These are phyloP conservation scores for Nakazawaea populi DNA, from an alignment of 805 yeast genomes.

Conservation along the genomic window DNA sequence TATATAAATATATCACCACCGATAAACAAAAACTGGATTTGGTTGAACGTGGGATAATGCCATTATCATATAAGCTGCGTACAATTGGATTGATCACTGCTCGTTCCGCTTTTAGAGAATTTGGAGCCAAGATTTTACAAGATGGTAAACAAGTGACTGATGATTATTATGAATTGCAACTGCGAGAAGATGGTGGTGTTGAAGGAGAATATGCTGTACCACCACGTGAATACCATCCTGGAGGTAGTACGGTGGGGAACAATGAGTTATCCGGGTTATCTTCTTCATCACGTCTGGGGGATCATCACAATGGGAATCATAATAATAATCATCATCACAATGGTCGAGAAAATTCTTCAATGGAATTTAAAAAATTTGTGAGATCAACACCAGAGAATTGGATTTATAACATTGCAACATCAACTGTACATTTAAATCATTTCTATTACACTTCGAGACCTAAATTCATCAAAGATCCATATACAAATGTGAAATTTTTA, in stretches of 20 bases:
- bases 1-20: slow-evolving; percentile 67
- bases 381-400: slow-evolving; percentile 54
- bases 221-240: slow-evolving; percentile 20
- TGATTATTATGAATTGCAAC: slow-evolving; percentile 76
- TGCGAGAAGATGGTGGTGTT: slow-evolving; percentile 51
- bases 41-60: slow-evolving; percentile 74
- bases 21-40: slow-evolving; percentile 80
- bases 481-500: slow-evolving; percentile 74
- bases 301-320: neutral
- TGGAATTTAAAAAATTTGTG: slow-evolving; percentile 11
- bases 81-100: slow-evolving; percentile 89
- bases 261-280: slow-evolving; percentile 1
- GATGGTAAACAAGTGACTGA: slow-evolving; percentile 79
- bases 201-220: slow-evolving; percentile 73
- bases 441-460: slow-evolving; percentile 52
- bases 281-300: neutral
- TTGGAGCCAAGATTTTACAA: slow-evolving; percentile 78
- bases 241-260: slow-evolving; percentile 6
- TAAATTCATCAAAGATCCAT: slow-evolving; percentile 62
- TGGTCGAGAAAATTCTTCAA: slow-evolving; percentile 13
- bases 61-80: slow-evolving; percentile 87
- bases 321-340: neutral
- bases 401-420: slow-evolving; percentile 80
- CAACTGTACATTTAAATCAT: slow-evolving; percentile 67
- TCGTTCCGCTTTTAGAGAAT: slow-evolving; percentile 80